Base-by-base conservation (phyloP, 495 filamentous ascomycete genomes). In the Glonium stellatum region DNA sequence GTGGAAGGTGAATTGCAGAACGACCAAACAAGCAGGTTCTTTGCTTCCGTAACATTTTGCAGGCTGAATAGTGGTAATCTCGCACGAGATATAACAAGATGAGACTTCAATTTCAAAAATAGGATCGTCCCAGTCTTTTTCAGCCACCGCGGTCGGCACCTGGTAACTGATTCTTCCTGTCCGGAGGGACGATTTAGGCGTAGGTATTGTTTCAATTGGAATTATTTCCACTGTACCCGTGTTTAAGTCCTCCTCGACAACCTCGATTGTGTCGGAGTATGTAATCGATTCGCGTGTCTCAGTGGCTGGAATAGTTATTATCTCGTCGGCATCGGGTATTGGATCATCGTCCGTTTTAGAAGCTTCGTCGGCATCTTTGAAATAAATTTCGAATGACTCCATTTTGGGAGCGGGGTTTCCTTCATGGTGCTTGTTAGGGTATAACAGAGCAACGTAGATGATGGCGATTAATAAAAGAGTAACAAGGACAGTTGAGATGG, bases 1-100 rank as follows among this genome's bases (percentile, higher is more conserved):
- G 34, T 55, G 31, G 34, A 55, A 55, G 9, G 52, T 37, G 36
- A 55, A 55, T 19, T 55, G 36, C 12, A 55, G 52, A 0, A 55
- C 19, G 25, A 37, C 25, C 25, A 55, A 22, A 31, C 52, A 55
- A 36, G 25, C 31, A 18, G 52, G 52, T 12, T 37, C 19, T 37
- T 18, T 55, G 36, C 8, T 42, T 10, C 52, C 36, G 19, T 55
- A 51, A 15, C 25, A 9, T 9, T 22, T 18, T 5, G 48, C 48
- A 23, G 48, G 48, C 25, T 51, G 48, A 23, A 51, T 51, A 9
- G 19, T 51, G 21, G 48, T 51, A 23, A 51, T 51, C 23, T 51
- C 48, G 48, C 48, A 51, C 18, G 48, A 51, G 21, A 51, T 51
- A 23, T 51, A 51, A n/a, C 48, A 51, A 27, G 48, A 51, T 1